Percentiles rank a stretch among this genome's conserved stretches.
Evolutionary conservation across 495 filamentous ascomycete species (phyloP).

Genomic region (Lasiosphaeria miniovina): DNA sequence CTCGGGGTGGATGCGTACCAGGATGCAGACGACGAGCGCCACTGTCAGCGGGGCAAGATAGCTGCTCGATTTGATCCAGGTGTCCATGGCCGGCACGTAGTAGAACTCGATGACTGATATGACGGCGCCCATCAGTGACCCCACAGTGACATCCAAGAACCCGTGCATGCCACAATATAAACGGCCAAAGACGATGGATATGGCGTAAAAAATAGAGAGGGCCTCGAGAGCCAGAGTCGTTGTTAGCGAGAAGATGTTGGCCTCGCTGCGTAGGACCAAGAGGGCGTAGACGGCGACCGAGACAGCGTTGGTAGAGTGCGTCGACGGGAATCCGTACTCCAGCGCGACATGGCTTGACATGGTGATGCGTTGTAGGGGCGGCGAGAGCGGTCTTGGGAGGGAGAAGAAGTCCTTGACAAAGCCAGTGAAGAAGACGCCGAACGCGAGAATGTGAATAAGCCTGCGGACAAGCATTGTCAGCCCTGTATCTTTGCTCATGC

Average conservation of each 20-base stretch:
- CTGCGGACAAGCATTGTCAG: slow-evolving; percentile 37
- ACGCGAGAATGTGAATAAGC: slow-evolving; percentile 81
- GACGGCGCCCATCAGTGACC: slow-evolving; percentile 66
- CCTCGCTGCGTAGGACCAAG: slow-evolving; percentile 57
- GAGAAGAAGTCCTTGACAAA: slow-evolving; percentile 93
- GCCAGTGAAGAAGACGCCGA: slow-evolving; percentile 89
- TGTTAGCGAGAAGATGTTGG: slow-evolving; percentile 47
- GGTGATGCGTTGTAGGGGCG: slow-evolving; percentile 88
- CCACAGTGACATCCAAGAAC: slow-evolving; percentile 83
- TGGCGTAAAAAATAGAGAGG: slow-evolving; percentile 74
- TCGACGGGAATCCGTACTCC: slow-evolving; percentile 96
- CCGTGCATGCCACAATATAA: slow-evolving; percentile 99
- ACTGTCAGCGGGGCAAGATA: slow-evolving; percentile 58
- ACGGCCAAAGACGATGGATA: slow-evolving; percentile 86
- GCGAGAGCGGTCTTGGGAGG: slow-evolving; percentile 89
- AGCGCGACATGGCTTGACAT: slow-evolving; percentile 94
- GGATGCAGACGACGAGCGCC: slow-evolving; percentile 61
- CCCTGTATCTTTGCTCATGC: background rate
- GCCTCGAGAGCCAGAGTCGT: slow-evolving; percentile 59
- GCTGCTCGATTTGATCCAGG: slow-evolving; percentile 56
- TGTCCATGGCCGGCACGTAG: slow-evolving; percentile 64
- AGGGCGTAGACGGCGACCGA: slow-evolving; percentile 87
- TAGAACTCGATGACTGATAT: slow-evolving; percentile 67
- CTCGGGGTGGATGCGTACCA: slow-evolving; percentile 90
- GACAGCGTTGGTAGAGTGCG: slow-evolving; percentile 94